Percentiles rank a stretch among this genome's conserved stretches.
Evolutionary conservation across 768 basidiomycete species (phyloP).

Genomic region (Pholiota microspora): DNA sequence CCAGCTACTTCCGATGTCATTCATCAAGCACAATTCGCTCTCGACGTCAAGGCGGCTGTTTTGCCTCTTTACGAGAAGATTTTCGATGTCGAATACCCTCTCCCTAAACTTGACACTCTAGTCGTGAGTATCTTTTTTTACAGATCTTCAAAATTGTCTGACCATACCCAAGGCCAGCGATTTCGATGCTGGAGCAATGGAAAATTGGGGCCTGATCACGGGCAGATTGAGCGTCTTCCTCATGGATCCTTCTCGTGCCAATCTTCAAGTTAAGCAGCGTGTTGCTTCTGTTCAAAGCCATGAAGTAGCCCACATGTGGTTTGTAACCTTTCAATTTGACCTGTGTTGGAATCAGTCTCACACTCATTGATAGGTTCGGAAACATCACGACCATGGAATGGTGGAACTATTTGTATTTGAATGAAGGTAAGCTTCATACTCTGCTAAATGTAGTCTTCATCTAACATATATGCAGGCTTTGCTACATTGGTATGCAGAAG

Average conservation of each 20-base stretch:
- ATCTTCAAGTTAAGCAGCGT: slow-evolving; percentile 73
- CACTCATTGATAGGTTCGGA: slow-evolving; percentile 62
- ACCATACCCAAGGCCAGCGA: slow-evolving; percentile 58
- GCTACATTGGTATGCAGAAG: slow-evolving; percentile 63
- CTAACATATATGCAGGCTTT: slow-evolving; percentile 51
- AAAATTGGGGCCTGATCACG: slow-evolving; percentile 93
- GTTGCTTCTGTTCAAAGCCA: slow-evolving; percentile 80
- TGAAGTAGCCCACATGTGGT: slow-evolving; percentile 87
- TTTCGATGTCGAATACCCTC: slow-evolving; percentile 89
- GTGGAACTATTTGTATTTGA: slow-evolving; percentile 86
- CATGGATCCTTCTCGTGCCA: slow-evolving; percentile 72
- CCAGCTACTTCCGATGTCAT: slow-evolving; percentile 80
- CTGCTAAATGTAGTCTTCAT: background rate
- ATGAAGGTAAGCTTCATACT: slow-evolving; percentile 55
- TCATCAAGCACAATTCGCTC: slow-evolving; percentile 79
- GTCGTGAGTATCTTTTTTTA: slow-evolving; percentile 47
- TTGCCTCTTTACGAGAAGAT: slow-evolving; percentile 90
- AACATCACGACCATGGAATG: slow-evolving; percentile 93
- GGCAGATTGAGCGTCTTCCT: slow-evolving; percentile 82
- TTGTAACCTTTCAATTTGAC: slow-evolving; percentile 13
- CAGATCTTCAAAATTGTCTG: background rate
- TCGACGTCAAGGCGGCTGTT: slow-evolving; percentile 81
- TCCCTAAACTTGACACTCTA: slow-evolving; percentile 93
- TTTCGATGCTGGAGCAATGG: slow-evolving; percentile 92
- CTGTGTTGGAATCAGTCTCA: background rate